Evolutionary conservation across 1,139 yeast genomes (phyloP).

Genomic region (Protomyces gravidus): DNA sequence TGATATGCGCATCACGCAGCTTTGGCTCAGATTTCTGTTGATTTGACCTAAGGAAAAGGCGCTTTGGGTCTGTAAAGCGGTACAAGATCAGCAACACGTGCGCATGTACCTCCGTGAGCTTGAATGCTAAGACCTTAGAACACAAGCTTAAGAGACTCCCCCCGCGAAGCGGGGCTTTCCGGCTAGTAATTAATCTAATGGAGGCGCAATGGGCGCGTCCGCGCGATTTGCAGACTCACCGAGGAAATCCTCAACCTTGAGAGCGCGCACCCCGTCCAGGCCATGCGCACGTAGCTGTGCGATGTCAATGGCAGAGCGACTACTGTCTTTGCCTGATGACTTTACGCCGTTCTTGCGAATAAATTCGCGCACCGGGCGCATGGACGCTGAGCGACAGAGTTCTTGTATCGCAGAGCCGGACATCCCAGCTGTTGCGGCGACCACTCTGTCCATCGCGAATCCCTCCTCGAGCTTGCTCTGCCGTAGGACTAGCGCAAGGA

Average conservation of each 20-base stretch:
- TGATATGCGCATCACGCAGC: too few relatives aligned
- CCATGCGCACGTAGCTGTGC: slow-evolving; percentile 12
- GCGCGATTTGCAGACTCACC: too few relatives aligned
- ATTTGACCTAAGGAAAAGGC: too few relatives aligned
- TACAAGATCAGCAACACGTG: too few relatives aligned
- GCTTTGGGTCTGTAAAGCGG: too few relatives aligned
- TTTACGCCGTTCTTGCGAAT: slow-evolving; percentile 45
- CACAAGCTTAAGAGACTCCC: too few relatives aligned
- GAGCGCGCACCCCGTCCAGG: slow-evolving; percentile 2
- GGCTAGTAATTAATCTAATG: too few relatives aligned
- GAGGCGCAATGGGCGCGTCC: too few relatives aligned
- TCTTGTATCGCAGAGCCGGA: slow-evolving; percentile 93
- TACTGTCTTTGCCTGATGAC: neutral
- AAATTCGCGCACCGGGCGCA: slow-evolving; percentile 81
- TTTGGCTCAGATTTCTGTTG: too few relatives aligned
- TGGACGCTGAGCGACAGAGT: slow-evolving; percentile 87
- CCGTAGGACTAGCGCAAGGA: slow-evolving; percentile 55
- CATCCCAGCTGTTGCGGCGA: slow-evolving; percentile 62
- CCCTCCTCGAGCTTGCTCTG: slow-evolving; percentile 59
- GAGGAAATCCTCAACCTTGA: slow-evolving; percentile 13
- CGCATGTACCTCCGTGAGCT: too few relatives aligned
- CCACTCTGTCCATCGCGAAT: slow-evolving; percentile 62
- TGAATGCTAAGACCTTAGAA: too few relatives aligned
- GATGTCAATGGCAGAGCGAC: slow-evolving; percentile 12
- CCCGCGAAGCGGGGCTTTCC: too few relatives aligned